Conservation (phyloP, 495 filamentous ascomycete species). For the Daldinia bambusicola region DNA sequence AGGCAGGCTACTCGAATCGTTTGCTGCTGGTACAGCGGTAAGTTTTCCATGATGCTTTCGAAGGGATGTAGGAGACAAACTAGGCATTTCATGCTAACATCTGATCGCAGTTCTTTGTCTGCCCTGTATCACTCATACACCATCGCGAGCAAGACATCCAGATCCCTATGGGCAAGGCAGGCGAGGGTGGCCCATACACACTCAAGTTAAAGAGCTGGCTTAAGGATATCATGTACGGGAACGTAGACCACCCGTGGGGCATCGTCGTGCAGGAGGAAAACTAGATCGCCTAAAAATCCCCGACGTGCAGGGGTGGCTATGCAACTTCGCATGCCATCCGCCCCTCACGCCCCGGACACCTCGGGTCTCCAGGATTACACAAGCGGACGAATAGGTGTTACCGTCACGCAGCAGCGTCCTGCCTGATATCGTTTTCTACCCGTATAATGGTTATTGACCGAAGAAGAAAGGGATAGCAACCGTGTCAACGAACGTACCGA, state of each 20-base stretch:
- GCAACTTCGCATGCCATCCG: neutral
- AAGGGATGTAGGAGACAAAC: neutral
- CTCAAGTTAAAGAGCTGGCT: constrained; percentile 80
- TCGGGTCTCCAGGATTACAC: constrained; percentile 1
- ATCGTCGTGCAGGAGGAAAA: constrained; percentile 72
- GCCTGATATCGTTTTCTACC: neutral
- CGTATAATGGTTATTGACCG: constrained; percentile 7
- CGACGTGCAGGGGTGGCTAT: constrained; percentile 12
- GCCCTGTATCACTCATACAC: constrained; percentile 76
- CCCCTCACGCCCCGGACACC: neutral
- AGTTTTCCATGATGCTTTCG: constrained; percentile 43
- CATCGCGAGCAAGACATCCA: constrained; percentile 75
- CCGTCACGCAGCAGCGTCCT: neutral
- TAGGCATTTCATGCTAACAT: constrained; percentile 4
- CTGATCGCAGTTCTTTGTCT: constrained; percentile 75
- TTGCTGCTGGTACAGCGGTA: constrained; percentile 88
- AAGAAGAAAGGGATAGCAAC: neutral
- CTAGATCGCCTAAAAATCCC: constrained; percentile 28
- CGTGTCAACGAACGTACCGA: neutral
- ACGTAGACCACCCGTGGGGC: constrained; percentile 81
- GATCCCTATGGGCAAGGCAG: constrained; percentile 68
- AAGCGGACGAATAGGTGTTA: neutral
- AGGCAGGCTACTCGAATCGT: constrained; percentile 83
- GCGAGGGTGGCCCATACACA: constrained; percentile 71
- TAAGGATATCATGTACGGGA: constrained; percentile 86